These are phyloP conservation scores for Capillidium heterosporum DNA, from an alignment of 371 early-diverging fungal species.

Conservation along the genomic window DNA sequence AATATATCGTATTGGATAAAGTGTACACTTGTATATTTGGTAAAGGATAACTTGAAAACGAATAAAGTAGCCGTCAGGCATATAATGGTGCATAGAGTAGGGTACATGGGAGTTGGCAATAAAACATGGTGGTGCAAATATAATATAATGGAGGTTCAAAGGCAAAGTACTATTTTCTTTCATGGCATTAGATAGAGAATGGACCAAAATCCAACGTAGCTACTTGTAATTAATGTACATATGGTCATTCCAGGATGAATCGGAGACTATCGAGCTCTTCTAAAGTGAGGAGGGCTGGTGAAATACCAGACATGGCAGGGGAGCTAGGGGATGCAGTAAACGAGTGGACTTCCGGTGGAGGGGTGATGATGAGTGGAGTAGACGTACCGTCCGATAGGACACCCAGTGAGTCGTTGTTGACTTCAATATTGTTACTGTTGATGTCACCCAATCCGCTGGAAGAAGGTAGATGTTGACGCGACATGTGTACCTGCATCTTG, in stretches of 20 bases:
- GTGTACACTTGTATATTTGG: too few relatives aligned
- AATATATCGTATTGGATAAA: too few relatives aligned
- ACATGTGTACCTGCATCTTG: background rate
- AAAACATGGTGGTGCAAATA: too few relatives aligned
- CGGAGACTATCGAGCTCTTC: background rate
- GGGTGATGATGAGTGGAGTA: background rate
- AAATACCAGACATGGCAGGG: background rate
- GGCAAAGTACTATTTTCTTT: too few relatives aligned
- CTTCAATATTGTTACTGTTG: background rate
- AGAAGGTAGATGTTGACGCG: background rate
- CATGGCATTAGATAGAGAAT: too few relatives aligned
- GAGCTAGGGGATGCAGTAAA: slow-evolving; percentile 1
- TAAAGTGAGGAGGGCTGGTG: background rate
- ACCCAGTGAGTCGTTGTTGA: background rate
- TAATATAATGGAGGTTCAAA: too few relatives aligned
- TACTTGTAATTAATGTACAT: too few relatives aligned
- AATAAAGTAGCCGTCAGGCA: too few relatives aligned
- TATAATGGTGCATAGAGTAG: too few relatives aligned
- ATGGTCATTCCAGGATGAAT: background rate
- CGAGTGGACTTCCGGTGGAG: slow-evolving; percentile 1
- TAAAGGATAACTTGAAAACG: too few relatives aligned
- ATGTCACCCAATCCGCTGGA: background rate
- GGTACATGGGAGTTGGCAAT: too few relatives aligned
- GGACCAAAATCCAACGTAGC: too few relatives aligned
- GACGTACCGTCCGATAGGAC: background rate